Base-by-base conservation (phyloP, 495 filamentous ascomycete species). In the Aspergillus heteromorphus region DNA sequence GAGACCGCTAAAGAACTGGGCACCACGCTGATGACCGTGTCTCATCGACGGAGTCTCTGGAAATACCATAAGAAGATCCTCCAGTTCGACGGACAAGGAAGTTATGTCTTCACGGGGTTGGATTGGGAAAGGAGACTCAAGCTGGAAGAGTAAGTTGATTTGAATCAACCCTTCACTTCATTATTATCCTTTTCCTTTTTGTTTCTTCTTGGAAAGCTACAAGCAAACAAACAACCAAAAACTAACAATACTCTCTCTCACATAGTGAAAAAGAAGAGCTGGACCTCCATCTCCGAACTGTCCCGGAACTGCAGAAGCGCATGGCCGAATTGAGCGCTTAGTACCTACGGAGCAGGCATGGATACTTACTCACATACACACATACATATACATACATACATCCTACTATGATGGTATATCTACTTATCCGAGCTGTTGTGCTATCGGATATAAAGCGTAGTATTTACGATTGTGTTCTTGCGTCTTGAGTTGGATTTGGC, bases 21-120 rank as follows among this genome's bases (percentile, higher is more conserved):
- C 4, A 92, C 95, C 60, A 97, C 93, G 2, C 74, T 98, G 40
- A 97, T 98, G 88, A 98, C 93, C 0, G 93, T 98, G 2, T 88
- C 83, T 51, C 93, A 98, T 69, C 75, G 93, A 0, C 73, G 91
- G 20, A 96, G 90, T 74, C 68, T 98, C 59, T 98, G 93, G 93
- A 89, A 92, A 68, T 97, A 97, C 65, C 93, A 98, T 69, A 85
- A 79, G 57, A 86, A 84, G 66, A 96, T 97, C 51, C 69, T 98
- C 64, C 93, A 97, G 68, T 98, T 98, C 66, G 93, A 98, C 67
- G 95, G 93, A 1, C 87, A 95, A 65, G 93, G 95, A 0, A 74
- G 87, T 16, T 96, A 89, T 65, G 82, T 97, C 14, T 98, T 97
- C 68, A 93, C 91, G 1, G 83, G 83, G 45, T 71, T 98, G 27